Base-by-base conservation (phyloP, 192 early-diverging fungal species). In the Entrophospora sp. region DNA sequence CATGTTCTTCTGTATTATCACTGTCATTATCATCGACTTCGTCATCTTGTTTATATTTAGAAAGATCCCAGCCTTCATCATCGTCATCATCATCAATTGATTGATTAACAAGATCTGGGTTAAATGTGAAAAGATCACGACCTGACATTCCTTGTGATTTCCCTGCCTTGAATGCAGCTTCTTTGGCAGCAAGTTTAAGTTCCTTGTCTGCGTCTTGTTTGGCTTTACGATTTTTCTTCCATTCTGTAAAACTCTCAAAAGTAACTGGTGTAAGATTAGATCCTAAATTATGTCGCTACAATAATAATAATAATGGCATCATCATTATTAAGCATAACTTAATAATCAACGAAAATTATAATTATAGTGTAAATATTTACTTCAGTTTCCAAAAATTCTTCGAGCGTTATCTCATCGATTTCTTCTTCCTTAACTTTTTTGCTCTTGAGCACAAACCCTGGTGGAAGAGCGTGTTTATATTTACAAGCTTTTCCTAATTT, bases 311-410 rank as follows among this genome's bases (percentile, higher is more conserved):
- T 7, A 44, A 53, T 61, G 42, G 24, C 7, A 57, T 13, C 5
- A 48, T 12, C 20, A 34, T 3, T 27, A 56, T 36, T 10, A 42
- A 63, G 37, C 32, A 30, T 67, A 48, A 31, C 5, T 42, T 66
- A 36, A 40, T 32, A 27, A 53, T 27, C 36, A 67, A 70, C 9
- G n/a, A 27, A 40, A 25, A 46, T n/a, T 38, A 59, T 27, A n/a
- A 35, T 65, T 3, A 36, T 22, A 40, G 14, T 18, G 13, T 57
- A 13, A 38, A 1, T 16, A 22, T 60, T 49, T 76, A 90, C 87
- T 76, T 97, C 95, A 18, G 85, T 91, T 75, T 99, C 97, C 76
- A 99, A 82, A 69, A 99, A 99, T 60, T 95, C 93, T 74, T 99
- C 97, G 22, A 99, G 81, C 25, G 91, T 91, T 49, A 99, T 94